Base-by-base conservation (phyloP, 1,139 yeast genomes). In the Suhomyces coccinellae region DNA sequence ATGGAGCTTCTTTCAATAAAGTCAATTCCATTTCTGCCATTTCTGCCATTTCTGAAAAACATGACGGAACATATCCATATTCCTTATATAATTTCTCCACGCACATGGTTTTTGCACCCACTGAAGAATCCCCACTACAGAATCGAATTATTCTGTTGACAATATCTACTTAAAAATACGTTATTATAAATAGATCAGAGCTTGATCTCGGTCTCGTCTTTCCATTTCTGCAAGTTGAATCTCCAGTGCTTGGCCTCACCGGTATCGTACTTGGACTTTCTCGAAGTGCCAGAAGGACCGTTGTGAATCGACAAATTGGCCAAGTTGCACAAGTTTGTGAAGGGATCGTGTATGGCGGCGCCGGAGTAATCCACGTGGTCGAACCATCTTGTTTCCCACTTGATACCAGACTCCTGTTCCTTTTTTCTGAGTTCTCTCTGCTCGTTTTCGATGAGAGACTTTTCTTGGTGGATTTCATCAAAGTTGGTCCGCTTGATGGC, bases 311-410 rank as follows among this genome's bases (percentile, higher is more conserved):
- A 83, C 51, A 86, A 71, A 51, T 72, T 71, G 33, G 86, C 80
- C 56, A 77, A 60, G 38, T 72, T 67, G 22, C 85, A 73, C 56
- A 86, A 72, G 47, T 69, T 71, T 22, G 75, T 57, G 52, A 83
- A 83, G 14, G 71, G 63, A 53, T 80, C 85, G 45, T 53, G 59
- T 4, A 49, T 35, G 24, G 59, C 65, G 2, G 61, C 64, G 4
- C 57, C 56, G 20, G 60, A 56, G 51, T 79, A 72, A 58, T 84
- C 85, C 27, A 76, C 69, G 49, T 71, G 66, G 49, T 78, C 78
- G 59, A 90, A 90, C 93, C 96, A 90, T 65, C 93, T 81, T 44
- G 82, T 78, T 53, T 79, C 66, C 97, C 97, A 90, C 43, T 61
- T 59, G 22, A 62, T 60, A 34, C 87, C 91, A 8, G 76, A 65